Evolutionary conservation across 2,329 filamentous ascomycete species (phyloP), one percentile per base, ranked within the genome.

Genomic region (Stagonosporopsis rhizophila): DNA sequence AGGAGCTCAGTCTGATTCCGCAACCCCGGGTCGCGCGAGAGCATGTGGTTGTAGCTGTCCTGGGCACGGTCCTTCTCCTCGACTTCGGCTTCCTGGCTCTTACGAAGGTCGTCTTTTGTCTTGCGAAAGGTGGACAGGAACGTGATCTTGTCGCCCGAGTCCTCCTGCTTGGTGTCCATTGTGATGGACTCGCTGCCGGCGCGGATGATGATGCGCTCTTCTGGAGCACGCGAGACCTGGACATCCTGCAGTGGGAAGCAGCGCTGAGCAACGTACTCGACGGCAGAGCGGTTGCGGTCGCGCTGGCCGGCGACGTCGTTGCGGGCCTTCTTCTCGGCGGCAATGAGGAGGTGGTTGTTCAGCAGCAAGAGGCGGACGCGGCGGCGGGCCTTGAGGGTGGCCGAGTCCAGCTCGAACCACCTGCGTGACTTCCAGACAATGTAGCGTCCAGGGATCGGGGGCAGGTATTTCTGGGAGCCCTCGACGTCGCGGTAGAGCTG

Each of bases 401-500:
- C 95, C 61, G 95, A 96, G 77, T 99, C 96, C 59, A 99, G 82
- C 78, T 99, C 94, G 56, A 98, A 90, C 95, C 95, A 99, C 44
- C 89, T 86, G 1, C 91, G 90, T 4, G 92, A 96, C 75, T 98
- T 94, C 74, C 96, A 88, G 2, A 98, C 87, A 41, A 99, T 92
- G 73, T 97, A 96, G 35, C 95, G 88, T n/a, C 93, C 94, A 19
- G 90, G 87, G 19, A 92, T 85, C 51, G 93, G 95, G 14, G 95
- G 95, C 11, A 99, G 81, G 70, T 96, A 99, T 75, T 98, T 98
- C 71, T 99, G 95, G 9, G 93, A 96, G 1, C 94, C 94, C 75
- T 98, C 95, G n/a, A 99, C 91, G 39, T 90, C 91, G 79, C 97
- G 98, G 87, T 95, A 99, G 41, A 99, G 80, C 22, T 92, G 89